Base-by-base conservation (phyloP, 805 yeast genomes). In the Clavispora vitiphila region DNA sequence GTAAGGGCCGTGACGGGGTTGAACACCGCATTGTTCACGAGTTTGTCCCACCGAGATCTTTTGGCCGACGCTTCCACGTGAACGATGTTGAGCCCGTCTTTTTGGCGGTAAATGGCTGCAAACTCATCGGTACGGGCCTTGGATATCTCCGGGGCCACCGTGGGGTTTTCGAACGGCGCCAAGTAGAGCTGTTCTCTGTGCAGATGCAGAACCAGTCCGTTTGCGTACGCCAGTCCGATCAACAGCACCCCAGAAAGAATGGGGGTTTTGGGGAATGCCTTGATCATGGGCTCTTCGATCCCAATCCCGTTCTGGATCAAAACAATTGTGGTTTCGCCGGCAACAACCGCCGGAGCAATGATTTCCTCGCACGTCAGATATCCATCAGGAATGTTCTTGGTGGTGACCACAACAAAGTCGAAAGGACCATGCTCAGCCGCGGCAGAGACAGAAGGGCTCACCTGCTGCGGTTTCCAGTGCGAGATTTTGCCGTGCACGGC, bases 301-400 rank as follows among this genome's bases (percentile, higher is more conserved):
- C 78, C 86, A 45, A 82, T 65, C 0, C 87, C 89, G 55, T 81
- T 81, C 58, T 82, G 87, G 41, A 83, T 62, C 42, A 83, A 67
- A 2, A 82, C 72, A 32, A 81, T 62, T 12, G 77, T 62, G 8
- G 82, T 72, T 7, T 35, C 12, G 30, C 61, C 58, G 8, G 37
- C 40, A 4, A 48, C 36, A 4, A 49, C 48, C 9, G 53, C 54
- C 5, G 54, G 54, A 2, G 74, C 21, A 27, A 74, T 62, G 26
- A 73, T 65, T 9, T 64, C 65, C 48, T 71, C 76, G 49, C 72
- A 65, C 4, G 74, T 61, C 20, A 54, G 51, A 11, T 55, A 46
- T 0, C 70, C 50, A 20, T 52, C 56, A 3, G 89, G 89, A 19
- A 79, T 69, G 54, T 77, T 80, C 55, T 83, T 83, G 37, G 83